phyloP scores from a whole-genome alignment of 805 yeast genomes.

The Zygotorulaspora sp. region DNA sequence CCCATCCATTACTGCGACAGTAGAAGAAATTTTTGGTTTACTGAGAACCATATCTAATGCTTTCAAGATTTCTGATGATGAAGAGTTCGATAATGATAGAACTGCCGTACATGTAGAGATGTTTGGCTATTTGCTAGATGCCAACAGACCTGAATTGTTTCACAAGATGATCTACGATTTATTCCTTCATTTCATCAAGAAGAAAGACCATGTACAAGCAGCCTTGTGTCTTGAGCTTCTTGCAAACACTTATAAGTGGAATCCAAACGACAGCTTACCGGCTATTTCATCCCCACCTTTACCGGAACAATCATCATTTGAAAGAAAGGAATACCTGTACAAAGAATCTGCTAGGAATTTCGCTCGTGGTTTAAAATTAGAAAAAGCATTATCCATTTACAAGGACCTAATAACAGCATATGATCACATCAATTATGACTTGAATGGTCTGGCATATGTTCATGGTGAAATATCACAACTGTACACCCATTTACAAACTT shows the following conservation, averaged over 20 bases:
- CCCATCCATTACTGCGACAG: constrained; percentile 44
- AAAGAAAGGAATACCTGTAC: constrained; percentile 68
- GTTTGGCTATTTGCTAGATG: constrained; percentile 70
- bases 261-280: constrained; percentile 50
- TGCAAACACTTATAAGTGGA: constrained; percentile 76
- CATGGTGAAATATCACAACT: constrained; percentile 63
- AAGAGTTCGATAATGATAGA: constrained; percentile 83
- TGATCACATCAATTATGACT: constrained; percentile 66
- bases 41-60: constrained; percentile 61
- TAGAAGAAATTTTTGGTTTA: constrained; percentile 56
- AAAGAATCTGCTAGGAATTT: constrained; percentile 68
- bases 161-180: constrained; percentile 73
- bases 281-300: constrained; percentile 60
- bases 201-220: constrained; percentile 70
- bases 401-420: constrained; percentile 75
- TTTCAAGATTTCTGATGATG: constrained; percentile 69
- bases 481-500: constrained; percentile 60
- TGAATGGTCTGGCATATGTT: constrained; percentile 67
- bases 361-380: constrained; percentile 65
- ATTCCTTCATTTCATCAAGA: constrained; percentile 57
- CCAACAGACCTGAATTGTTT: constrained; percentile 73
- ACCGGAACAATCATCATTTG: constrained; percentile 78
- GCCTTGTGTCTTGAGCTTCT: constrained; percentile 74
- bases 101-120: constrained; percentile 74
- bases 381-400: constrained; percentile 73